These are phyloP conservation scores for Candida tallmaniae DNA, from an alignment of 805 yeast genomes.

Conservation along the genomic window DNA sequence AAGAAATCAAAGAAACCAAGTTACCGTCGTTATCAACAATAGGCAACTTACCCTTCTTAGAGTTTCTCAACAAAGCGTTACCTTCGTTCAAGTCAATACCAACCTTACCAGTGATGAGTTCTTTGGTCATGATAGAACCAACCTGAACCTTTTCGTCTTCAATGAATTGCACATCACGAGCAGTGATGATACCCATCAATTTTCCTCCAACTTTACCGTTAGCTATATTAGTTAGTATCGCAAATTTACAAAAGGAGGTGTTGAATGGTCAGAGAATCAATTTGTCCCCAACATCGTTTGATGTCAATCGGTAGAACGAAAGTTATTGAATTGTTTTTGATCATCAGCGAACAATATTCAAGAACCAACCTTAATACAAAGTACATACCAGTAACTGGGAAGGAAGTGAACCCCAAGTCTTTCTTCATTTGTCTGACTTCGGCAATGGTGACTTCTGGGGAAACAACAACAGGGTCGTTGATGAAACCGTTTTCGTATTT, in stretches of 20 bases:
- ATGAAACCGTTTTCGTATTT: slow-evolving; percentile 97
- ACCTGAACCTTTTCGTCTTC: slow-evolving; percentile 63
- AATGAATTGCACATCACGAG: slow-evolving; percentile 95
- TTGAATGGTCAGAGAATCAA: slow-evolving; percentile 14
- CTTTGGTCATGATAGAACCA: slow-evolving; percentile 83
- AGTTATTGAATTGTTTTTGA: slow-evolving; percentile 54
- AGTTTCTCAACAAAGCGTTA: slow-evolving; percentile 81
- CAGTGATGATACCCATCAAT: slow-evolving; percentile 90
- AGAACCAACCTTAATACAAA: not conserved
- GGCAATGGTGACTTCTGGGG: slow-evolving; percentile 73
- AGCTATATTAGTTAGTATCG: slow-evolving; percentile 49
- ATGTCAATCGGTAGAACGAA: slow-evolving; percentile 99
- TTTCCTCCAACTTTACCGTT: slow-evolving; percentile 83
- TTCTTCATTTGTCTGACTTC: slow-evolving; percentile 71
- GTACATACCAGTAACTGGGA: slow-evolving; percentile 98
- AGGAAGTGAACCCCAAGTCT: slow-evolving; percentile 87
- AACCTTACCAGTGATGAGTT: slow-evolving; percentile 74
- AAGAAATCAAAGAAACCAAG: slow-evolving; percentile 82
- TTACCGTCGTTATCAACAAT: slow-evolving; percentile 74
- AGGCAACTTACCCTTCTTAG: slow-evolving; percentile 97
- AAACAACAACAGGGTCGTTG: slow-evolving; percentile 79
- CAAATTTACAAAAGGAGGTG: slow-evolving; percentile 1
- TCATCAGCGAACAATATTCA: slow-evolving; percentile 12
- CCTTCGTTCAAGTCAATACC: slow-evolving; percentile 85
- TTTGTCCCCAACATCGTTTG: slow-evolving; percentile 95